Conservation (phyloP, 2,329 filamentous ascomycete species). For the Neonectria punicea region DNA sequence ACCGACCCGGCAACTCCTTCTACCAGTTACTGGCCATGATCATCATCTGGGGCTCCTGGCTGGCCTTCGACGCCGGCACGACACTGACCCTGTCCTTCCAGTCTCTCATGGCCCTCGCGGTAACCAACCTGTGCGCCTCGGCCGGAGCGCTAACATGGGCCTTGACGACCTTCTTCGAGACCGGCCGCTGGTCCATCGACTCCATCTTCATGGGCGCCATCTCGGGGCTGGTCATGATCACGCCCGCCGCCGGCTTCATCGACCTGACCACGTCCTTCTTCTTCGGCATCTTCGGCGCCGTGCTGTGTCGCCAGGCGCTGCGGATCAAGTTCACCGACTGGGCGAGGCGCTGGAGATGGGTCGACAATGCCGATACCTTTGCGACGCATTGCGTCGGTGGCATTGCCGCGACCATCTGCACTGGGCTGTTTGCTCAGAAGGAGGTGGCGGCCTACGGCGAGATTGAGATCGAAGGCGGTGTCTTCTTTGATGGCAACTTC, state of each 20-base stretch:
- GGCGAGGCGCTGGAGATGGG: constrained; percentile 26
- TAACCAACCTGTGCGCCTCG: constrained; percentile 29
- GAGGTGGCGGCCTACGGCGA: constrained; percentile 31
- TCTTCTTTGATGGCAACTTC: constrained; percentile 31
- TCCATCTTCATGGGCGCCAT: constrained; percentile 63
- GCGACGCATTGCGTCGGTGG: constrained; percentile 31
- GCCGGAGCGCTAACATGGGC: constrained; percentile 28
- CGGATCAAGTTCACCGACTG: constrained; percentile 30
- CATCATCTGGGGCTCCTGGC: constrained; percentile 34
- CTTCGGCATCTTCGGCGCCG: constrained; percentile 58
- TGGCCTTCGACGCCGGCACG: constrained; percentile 31
- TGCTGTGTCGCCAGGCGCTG: constrained; percentile 56
- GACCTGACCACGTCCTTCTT: constrained; percentile 60
- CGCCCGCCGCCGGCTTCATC: constrained; percentile 57
- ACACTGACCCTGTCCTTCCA: constrained; percentile 30
- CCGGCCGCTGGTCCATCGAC: constrained; percentile 56
- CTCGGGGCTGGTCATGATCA: constrained; percentile 63
- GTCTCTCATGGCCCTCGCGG: constrained; percentile 31
- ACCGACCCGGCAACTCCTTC: constrained; percentile 31
- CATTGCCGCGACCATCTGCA: constrained; percentile 28
- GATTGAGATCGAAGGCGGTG: constrained; percentile 27
- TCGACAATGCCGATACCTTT: constrained; percentile 33
- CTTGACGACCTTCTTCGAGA: constrained; percentile 28
- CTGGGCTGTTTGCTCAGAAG: constrained; percentile 30
- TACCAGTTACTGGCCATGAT: constrained; percentile 28